Evolutionary conservation across 768 basidiomycete species (phyloP).

Genomic region (Suillus clintonianus): DNA sequence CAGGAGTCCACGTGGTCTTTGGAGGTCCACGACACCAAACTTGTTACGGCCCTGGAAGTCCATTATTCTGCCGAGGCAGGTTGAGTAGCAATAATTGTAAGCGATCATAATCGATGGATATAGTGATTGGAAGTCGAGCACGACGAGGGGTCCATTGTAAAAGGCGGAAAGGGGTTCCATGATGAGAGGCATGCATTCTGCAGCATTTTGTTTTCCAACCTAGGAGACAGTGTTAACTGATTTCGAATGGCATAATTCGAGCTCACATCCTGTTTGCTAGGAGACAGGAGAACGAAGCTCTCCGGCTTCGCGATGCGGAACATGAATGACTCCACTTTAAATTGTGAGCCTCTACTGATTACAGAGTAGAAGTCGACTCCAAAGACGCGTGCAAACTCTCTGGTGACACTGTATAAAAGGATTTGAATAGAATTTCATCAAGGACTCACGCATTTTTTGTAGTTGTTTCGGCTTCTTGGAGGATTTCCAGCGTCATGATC

Average conservation of each 20-base stretch:
- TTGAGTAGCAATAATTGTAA: conserved; percentile 97
- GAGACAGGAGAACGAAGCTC: conserved; percentile 86
- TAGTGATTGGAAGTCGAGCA: conserved; percentile 94
- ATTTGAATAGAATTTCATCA: background rate
- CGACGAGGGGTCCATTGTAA: conserved; percentile 89
- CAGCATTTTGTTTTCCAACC: conserved; percentile 96
- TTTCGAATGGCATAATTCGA: background rate
- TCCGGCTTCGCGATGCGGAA: conserved; percentile 97
- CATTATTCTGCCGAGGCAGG: conserved; percentile 87
- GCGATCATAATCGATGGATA: conserved; percentile 99
- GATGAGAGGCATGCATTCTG: conserved; percentile 93
- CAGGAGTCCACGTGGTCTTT: conserved; percentile 66
- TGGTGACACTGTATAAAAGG: conserved; percentile 31
- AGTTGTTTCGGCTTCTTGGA: conserved; percentile 79
- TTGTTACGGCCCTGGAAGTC: conserved; percentile 88
- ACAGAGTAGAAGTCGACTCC: conserved; percentile 98
- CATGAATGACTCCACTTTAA: conserved; percentile 99
- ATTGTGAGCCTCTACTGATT: conserved; percentile 92
- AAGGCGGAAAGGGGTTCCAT: conserved; percentile 94
- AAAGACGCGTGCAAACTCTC: conserved; percentile 96
- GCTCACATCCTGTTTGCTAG: conserved; percentile 80
- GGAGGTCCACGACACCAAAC: conserved; percentile 79
- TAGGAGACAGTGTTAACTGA: conserved; percentile 31
- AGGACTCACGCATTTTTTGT: conserved; percentile 81
- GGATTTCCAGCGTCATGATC: conserved; percentile 70